Percentiles rank a stretch among this genome's conserved stretches.
phyloP scores from a whole-genome alignment of 169 alveolate genomes.

The Eimeria tenella region DNA sequence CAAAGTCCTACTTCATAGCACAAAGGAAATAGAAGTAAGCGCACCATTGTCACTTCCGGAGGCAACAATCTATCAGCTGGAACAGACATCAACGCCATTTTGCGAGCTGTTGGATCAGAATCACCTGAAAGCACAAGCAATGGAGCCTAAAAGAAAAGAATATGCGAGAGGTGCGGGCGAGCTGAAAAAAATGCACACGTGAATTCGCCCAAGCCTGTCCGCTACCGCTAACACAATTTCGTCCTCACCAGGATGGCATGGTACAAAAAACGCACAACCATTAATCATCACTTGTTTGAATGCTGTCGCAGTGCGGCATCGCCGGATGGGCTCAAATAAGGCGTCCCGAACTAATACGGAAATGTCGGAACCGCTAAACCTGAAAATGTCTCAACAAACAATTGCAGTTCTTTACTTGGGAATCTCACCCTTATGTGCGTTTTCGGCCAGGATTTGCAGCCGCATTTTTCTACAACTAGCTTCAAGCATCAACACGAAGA shows the following conservation, averaged over 20 bases:
- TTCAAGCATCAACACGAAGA: no score
- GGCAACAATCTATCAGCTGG: constrained; percentile 86
- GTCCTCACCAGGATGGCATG: constrained; percentile 86
- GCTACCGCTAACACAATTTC: neutral
- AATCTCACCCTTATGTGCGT: neutral
- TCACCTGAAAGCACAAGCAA: constrained; percentile 80
- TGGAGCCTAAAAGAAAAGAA: neutral
- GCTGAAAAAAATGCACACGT: neutral
- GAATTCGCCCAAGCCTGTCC: neutral
- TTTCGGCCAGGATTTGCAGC: no score
- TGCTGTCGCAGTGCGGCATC: constrained; percentile 90
- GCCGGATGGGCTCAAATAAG: constrained; percentile 93
- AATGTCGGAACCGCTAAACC: constrained; percentile 95
- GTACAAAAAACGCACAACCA: constrained; percentile 84
- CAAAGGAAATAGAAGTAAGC: neutral
- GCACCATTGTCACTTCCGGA: constrained; percentile 83
- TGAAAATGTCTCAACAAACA: neutral
- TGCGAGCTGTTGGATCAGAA: constrained; percentile 84
- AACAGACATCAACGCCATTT: constrained; percentile 87
- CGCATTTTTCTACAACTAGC: no score
- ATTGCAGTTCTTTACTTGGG: neutral
- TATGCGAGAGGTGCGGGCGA: neutral
- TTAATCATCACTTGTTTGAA: constrained; percentile 88
- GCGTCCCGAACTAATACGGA: constrained; percentile 94
- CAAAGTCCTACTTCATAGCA: no score